Base-by-base conservation (phyloP, 2,329 filamentous ascomycete genomes). In the Periconia macrospinosa region DNA sequence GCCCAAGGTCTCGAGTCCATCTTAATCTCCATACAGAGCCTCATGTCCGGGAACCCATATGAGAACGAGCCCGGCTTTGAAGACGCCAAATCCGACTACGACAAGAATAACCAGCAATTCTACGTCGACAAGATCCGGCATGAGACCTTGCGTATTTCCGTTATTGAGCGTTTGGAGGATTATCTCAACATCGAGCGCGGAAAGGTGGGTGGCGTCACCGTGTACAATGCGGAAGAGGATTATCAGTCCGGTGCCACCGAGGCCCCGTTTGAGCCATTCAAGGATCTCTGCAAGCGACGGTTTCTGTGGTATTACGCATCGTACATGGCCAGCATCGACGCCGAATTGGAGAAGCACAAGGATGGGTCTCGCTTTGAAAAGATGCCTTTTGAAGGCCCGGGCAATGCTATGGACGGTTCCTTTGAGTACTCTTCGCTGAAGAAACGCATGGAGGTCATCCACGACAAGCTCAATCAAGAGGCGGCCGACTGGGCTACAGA, bases 301-400 rank as follows among this genome's bases (percentile, higher is more conserved):
- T 97, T 97, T 69, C 78, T 97, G 14, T 97, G 94, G 94, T 97
- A 97, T 75, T 96, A 90, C 72, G 89, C 95, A 61, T 89, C 89
- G 2, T 97, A 97, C 68, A 78, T 94, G 19, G 78, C 82, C 3
- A 83, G 88, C 1, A 86, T 96, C 48, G 80, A 86, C 37, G 81
- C 86, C 55, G 89, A 87, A 27, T 72, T 76, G 30, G 72, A 78
- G 23, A 85, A 90, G 61, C 83, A 87, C 51, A 81, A 83, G 56
- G 85, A 88, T 55, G 83, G 84, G 2, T 77, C 84, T 37, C 57
- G 70, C 0, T 97, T 99, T 66, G 74, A 78, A n/a, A 83, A 82
- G 47, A 96, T 96, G 91, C 90, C 91, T 0, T 99, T 99, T 61
- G 94, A 99, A 69, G 83, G 84, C 41, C 67, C 71, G 0, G 83